Evolutionary conservation across 306 rosid species (phyloP).

Genomic region (Senna tora): DNA sequence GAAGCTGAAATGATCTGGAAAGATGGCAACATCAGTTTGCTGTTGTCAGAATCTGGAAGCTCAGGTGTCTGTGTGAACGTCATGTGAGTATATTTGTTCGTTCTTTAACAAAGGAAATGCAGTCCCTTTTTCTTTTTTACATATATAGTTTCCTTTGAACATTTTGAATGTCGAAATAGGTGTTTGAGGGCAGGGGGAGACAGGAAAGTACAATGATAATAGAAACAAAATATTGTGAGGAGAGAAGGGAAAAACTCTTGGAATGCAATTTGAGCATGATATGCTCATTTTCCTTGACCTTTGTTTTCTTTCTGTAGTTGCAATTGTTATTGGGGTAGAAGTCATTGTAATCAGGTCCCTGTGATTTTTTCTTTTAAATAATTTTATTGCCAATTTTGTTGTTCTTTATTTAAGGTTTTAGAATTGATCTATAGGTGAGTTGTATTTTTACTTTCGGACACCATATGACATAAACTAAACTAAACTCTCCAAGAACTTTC

Average conservation of each 20-base stretch:
- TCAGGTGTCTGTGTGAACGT: constrained; percentile 46
- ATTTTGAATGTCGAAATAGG: constrained; percentile 42
- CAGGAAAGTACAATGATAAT: constrained; percentile 27
- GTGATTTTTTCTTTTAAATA: constrained; percentile 29
- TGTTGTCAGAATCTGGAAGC: constrained; percentile 46
- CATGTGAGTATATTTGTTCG: constrained; percentile 56
- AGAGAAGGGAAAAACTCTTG: constrained; percentile 20
- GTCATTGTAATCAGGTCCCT: constrained; percentile 38
- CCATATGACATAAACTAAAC: constrained; percentile 1
- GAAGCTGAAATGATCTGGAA: constrained; percentile 50
- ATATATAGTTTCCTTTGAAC: constrained; percentile 27
- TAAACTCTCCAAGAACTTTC: neutral
- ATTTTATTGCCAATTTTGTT: constrained; percentile 36
- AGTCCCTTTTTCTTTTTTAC: constrained; percentile 30
- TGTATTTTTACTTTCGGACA: constrained; percentile 19
- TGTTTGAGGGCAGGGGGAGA: constrained; percentile 31
- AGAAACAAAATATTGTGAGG: constrained; percentile 11
- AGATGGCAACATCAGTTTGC: constrained; percentile 38
- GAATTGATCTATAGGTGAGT: constrained; percentile 16
- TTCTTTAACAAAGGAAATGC: constrained; percentile 48
- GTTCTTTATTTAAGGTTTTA: constrained; percentile 2
- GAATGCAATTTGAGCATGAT: constrained; percentile 45
- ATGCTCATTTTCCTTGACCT: constrained; percentile 41
- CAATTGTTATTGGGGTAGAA: constrained; percentile 26
- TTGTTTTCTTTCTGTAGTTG: constrained; percentile 38